Evolutionary conservation across 495 filamentous ascomycete genomes (phyloP).

Genomic region (Podospora bellae-mahoneyi): DNA sequence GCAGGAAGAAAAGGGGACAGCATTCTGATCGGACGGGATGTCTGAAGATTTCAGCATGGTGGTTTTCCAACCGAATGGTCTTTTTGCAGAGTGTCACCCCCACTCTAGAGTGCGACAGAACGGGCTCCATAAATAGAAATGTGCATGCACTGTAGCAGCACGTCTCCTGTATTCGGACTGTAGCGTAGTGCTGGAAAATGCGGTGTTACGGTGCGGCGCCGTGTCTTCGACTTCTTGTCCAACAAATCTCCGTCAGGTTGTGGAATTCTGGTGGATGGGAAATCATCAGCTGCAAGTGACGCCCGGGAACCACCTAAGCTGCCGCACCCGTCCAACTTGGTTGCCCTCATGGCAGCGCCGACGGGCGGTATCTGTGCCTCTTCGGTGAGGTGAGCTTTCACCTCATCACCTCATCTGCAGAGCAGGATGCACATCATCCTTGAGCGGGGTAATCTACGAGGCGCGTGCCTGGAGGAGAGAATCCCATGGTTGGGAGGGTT

Average conservation of each 20-base stretch:
- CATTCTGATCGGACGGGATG: neutral
- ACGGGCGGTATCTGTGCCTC: constrained; percentile 1
- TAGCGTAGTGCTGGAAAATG: neutral
- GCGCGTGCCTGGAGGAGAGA: neutral
- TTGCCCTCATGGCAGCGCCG: neutral
- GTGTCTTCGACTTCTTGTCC: neutral
- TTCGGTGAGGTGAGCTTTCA: no score
- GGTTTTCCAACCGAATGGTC: neutral
- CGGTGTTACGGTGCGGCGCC: neutral
- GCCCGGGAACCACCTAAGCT: neutral
- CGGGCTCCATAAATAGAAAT: constrained; percentile 3
- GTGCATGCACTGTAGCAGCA: neutral
- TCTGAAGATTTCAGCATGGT: neutral
- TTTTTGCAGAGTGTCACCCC: neutral
- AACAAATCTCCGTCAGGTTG: neutral
- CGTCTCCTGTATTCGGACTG: neutral
- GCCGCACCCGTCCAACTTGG: neutral
- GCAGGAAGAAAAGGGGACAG: neutral
- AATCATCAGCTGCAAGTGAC: neutral
- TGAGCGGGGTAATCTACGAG: constrained; percentile 5
- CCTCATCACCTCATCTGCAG: neutral
- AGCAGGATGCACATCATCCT: constrained; percentile 8
- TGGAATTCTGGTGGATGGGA: neutral
- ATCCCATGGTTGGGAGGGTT: neutral
- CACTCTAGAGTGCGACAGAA: constrained; percentile 1